phyloP scores from a whole-genome alignment of 306 rosid species.

The Begonia fuchsioides region DNA sequence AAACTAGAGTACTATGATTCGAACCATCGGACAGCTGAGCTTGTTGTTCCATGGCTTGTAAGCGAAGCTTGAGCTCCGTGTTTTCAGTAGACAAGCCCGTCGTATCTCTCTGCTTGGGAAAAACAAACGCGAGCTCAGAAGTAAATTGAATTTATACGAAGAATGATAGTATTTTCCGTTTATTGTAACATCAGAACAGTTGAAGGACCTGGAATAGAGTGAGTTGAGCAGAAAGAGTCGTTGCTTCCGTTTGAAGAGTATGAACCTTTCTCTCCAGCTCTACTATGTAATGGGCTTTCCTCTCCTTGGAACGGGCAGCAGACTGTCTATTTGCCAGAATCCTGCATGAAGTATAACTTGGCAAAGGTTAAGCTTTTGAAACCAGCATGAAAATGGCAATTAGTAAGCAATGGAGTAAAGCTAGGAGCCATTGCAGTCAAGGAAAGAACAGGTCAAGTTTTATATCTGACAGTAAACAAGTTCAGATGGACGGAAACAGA shows the following conservation, averaged over 20 bases:
- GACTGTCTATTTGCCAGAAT: constrained; percentile 94
- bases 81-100: constrained; percentile 64
- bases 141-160: not conserved
- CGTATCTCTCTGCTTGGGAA: constrained; percentile 72
- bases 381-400: not conserved
- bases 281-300: constrained; percentile 81
- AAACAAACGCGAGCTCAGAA: constrained; percentile 3
- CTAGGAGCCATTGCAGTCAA: too few species aligned
- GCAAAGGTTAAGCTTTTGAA: not conserved
- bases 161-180: too few species aligned
- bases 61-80: constrained; percentile 74
- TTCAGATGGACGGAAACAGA: too few species aligned
- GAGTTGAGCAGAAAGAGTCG: constrained; percentile 89
- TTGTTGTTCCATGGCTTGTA: constrained; percentile 98
- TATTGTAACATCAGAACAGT: too few species aligned
- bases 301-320: constrained; percentile 96
- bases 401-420: too few species aligned
- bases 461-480: too few species aligned
- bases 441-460: too few species aligned
- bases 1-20: constrained; percentile 8
- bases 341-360: constrained; percentile 26
- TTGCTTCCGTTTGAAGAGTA: constrained; percentile 92
- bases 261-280: constrained; percentile 96
- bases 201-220: constrained; percentile 67
- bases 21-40: constrained; percentile 87